Conservation (phyloP, 2,329 filamentous ascomycete species). For the Epichloe uncinata region DNA sequence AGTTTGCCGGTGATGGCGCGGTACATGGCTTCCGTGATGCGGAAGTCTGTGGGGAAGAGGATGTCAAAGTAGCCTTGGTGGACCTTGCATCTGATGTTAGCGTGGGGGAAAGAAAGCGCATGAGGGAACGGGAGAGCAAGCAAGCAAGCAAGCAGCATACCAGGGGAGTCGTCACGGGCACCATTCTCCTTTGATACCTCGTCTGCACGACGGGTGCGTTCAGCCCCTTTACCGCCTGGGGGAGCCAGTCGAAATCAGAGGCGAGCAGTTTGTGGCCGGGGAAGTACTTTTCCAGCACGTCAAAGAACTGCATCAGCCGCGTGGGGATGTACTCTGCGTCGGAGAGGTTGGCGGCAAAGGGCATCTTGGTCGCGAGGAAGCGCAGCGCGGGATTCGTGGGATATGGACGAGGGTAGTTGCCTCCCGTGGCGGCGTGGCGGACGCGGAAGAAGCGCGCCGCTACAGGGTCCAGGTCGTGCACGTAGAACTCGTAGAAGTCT, state of each 20-base stretch:
- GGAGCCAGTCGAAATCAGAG: constrained; percentile 80
- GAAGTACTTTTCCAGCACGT: constrained; percentile 77
- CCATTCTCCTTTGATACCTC: constrained; percentile 71
- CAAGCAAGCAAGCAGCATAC: constrained; percentile 30
- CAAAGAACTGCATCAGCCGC: constrained; percentile 91
- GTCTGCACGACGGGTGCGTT: constrained; percentile 97
- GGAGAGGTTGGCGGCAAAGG: constrained; percentile 64
- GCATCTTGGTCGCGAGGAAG: constrained; percentile 48
- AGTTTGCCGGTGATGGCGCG: constrained; percentile 85
- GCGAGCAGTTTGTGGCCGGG: constrained; percentile 79
- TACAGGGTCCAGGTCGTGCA: constrained; percentile 64
- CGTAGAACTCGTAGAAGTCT: constrained; percentile 94
- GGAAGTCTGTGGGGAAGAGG: constrained; percentile 92
- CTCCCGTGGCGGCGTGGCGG: constrained; percentile 60
- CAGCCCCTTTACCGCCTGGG: constrained; percentile 68
- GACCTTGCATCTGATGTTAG: constrained; percentile 44
- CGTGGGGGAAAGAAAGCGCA: too few species aligned
- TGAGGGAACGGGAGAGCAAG: too few species aligned
- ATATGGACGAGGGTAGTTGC: constrained; percentile 51
- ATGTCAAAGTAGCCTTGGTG: constrained; percentile 99
- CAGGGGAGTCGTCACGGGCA: constrained; percentile 80
- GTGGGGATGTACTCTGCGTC: constrained; percentile 89
- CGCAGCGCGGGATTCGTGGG: constrained; percentile 41
- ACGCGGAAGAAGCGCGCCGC: constrained; percentile 72
- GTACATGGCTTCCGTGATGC: constrained; percentile 82